Percentiles rank a stretch among this genome's conserved stretches.
These are phyloP conservation scores for Oropetium thomaeum DNA, from an alignment of 176 grass and related monocot genomes.

Conservation along the genomic window DNA sequence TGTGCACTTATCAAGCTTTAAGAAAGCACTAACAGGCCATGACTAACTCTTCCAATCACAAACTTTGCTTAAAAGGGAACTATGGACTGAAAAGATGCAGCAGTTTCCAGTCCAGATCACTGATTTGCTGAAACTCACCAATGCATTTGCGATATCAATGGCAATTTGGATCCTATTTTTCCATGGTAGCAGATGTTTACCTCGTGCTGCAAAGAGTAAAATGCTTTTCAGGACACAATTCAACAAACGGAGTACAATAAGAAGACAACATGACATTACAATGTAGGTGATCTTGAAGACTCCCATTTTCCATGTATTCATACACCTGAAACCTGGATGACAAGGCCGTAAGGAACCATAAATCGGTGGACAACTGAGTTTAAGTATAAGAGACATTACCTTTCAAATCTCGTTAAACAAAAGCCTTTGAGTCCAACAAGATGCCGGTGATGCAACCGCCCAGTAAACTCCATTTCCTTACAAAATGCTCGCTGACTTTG, in stretches of 20 bases:
- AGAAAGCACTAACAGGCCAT: neutral
- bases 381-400: conserved; percentile 40
- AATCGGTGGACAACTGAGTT: conserved; percentile 11
- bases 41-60: neutral
- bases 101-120: neutral
- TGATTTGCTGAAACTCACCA: conserved; percentile 48
- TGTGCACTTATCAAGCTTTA: neutral
- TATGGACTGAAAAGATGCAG: neutral
- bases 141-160: conserved; percentile 90
- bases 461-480: conserved; percentile 86
- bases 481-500: conserved; percentile 56
- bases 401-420: conserved; percentile 66
- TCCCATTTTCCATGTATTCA: conserved; percentile 97
- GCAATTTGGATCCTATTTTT: conserved; percentile 91
- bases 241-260: conserved; percentile 19
- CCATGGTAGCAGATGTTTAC: conserved; percentile 64
- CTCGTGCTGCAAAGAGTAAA: conserved; percentile 54
- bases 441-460: conserved; percentile 86
- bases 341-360: conserved; percentile 10
- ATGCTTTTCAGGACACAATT: conserved; percentile 35
- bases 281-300: conserved; percentile 78
- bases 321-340: conserved; percentile 75
- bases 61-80: neutral
- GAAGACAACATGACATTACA: conserved; percentile 58
- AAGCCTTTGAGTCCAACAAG: conserved; percentile 84